A percentile compares a stretch with the other conserved stretches of the same genome.
These are phyloP conservation scores for Phytophthora syringae DNA, from an alignment of 352 stramenopile genomes.

Conservation along the genomic window DNA sequence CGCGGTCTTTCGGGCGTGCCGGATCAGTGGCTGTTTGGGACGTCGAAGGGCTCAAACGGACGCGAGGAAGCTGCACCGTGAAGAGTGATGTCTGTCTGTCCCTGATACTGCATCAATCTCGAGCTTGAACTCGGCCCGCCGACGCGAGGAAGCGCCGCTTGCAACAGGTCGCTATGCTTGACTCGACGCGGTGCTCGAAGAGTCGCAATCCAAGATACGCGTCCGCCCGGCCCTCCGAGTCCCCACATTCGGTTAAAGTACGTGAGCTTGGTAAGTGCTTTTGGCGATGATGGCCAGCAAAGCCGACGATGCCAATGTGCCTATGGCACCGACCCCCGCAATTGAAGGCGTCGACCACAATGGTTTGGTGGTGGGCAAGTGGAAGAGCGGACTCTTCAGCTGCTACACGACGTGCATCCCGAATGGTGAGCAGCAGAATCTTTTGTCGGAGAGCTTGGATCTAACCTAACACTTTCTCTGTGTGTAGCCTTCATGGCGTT, in stretches of 20 bases:
- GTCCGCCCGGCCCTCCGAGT: not conserved
- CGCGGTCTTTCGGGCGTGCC: too few relatives aligned
- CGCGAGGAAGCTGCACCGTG: not conserved
- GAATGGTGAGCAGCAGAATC: constrained; percentile 30
- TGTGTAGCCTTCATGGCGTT: constrained; percentile 41
- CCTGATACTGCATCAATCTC: too few relatives aligned
- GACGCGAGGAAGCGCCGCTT: too few relatives aligned
- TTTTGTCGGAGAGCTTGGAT: not conserved
- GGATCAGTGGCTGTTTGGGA: not conserved
- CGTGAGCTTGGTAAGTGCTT: constrained; percentile 21
- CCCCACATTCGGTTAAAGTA: constrained; percentile 32
- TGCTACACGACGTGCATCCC: constrained; percentile 42
- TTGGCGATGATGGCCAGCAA: constrained; percentile 27
- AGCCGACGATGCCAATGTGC: constrained; percentile 27
- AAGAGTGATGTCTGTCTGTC: too few relatives aligned
- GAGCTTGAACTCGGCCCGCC: not conserved
- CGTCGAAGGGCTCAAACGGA: constrained; percentile 2
- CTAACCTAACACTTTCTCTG: not conserved
- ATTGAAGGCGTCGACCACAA: constrained; percentile 46
- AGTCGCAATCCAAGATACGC: constrained; percentile 22
- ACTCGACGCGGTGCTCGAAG: constrained; percentile 15
- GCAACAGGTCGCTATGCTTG: constrained; percentile 16
- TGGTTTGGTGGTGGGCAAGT: constrained; percentile 47
- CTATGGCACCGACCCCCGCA: constrained; percentile 31
- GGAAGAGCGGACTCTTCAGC: constrained; percentile 42